A percentile compares a stretch with the other conserved stretches of the same genome.
Evolutionary conservation across 352 stramenopile genomes (phyloP).

Genomic region (Peronospora farinosa): DNA sequence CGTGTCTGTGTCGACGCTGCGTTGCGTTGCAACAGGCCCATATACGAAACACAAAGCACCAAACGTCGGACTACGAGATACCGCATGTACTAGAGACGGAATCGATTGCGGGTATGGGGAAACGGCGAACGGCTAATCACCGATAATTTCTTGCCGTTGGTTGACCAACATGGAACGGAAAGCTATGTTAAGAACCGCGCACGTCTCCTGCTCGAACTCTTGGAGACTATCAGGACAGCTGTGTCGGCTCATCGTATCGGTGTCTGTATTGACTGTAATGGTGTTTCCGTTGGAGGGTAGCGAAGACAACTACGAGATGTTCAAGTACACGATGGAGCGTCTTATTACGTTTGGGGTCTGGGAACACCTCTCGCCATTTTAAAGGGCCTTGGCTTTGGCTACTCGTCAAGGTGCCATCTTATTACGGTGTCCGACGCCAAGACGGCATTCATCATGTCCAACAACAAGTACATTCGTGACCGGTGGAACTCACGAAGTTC

Average conservation of each 20-base stretch:
- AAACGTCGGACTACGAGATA: constrained; percentile 24
- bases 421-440: constrained; percentile 28
- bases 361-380: constrained; percentile 30
- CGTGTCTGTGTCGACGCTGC: constrained; percentile 36
- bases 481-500: constrained; percentile 20
- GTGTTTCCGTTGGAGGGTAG: constrained; percentile 19
- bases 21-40: constrained; percentile 14
- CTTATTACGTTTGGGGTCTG: constrained; percentile 29
- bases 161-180: too few relatives aligned
- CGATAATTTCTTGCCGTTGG: too few relatives aligned
- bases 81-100: constrained; percentile 54
- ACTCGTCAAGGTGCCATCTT: constrained; percentile 21
- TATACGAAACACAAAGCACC: constrained; percentile 24
- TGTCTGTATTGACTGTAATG: constrained; percentile 30
- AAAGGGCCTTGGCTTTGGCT: constrained; percentile 12
- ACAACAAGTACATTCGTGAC: constrained; percentile 32
- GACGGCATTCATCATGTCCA: constrained; percentile 25
- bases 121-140: too few relatives aligned
- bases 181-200: constrained; percentile 31
- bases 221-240: constrained; percentile 44
- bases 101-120: constrained; percentile 6
- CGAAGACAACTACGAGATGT: too few relatives aligned
- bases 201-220: constrained; percentile 55
- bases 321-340: constrained; percentile 27
- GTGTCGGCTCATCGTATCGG: constrained; percentile 24